These are phyloP conservation scores for Metarhizium guizhouense DNA, from an alignment of 2,329 filamentous ascomycete species.

Conservation along the genomic window DNA sequence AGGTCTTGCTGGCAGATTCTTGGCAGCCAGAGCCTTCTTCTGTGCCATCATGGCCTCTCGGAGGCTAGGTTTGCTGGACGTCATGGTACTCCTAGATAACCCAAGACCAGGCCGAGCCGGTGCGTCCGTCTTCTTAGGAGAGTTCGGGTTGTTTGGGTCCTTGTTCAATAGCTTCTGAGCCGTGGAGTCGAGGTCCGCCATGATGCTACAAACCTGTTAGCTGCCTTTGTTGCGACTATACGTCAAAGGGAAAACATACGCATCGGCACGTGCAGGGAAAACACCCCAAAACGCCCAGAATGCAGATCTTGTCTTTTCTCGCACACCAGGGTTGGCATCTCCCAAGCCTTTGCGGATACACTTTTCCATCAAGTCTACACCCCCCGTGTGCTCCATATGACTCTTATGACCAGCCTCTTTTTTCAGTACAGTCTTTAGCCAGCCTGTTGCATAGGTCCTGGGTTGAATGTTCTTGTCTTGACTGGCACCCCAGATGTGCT, in stretches of 20 bases:
- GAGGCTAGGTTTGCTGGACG: constrained; percentile 54
- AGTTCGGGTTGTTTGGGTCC: constrained; percentile 73
- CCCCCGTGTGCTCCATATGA: constrained; percentile 76
- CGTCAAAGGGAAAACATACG: constrained; percentile 37
- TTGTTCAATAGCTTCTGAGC: constrained; percentile 75
- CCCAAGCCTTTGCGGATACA: constrained; percentile 80
- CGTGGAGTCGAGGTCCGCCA: constrained; percentile 67
- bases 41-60: constrained; percentile 80
- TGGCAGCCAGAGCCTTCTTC: constrained; percentile 51
- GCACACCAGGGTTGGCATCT: constrained; percentile 83
- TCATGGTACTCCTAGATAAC: constrained; percentile 54
- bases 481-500: constrained; percentile 73
- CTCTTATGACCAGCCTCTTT: constrained; percentile 71
- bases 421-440: constrained; percentile 75
- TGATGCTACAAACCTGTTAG: constrained; percentile 48
- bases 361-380: constrained; percentile 76
- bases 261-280: constrained; percentile 71
- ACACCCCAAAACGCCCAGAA: constrained; percentile 77
- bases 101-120: constrained; percentile 47
- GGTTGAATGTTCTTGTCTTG: constrained; percentile 93
- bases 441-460: constrained; percentile 67
- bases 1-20: constrained; percentile 45
- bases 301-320: constrained; percentile 74
- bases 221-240: not conserved
- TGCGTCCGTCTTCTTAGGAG: constrained; percentile 41